Evolutionary conservation across 2,329 filamentous ascomycete species (phyloP), one percentile per base, ranked within the genome.

Genomic region (Fusarium foetens): DNA sequence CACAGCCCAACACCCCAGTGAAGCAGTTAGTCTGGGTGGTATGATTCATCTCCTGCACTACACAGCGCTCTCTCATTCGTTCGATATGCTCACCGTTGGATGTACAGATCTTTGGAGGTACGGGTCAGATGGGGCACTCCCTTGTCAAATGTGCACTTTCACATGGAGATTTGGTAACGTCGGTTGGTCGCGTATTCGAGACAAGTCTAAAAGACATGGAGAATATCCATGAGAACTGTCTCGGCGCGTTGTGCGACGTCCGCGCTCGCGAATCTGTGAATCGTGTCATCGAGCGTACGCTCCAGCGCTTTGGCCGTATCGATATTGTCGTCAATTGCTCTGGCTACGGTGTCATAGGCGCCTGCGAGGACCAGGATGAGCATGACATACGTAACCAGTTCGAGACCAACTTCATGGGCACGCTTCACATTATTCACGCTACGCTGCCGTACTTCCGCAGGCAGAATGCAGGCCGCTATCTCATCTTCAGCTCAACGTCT

Each of bases 331-430:
- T 92, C 75, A 98, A 97, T 81, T 97, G 94, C 83, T 95, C 94
- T 17, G 95, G 95, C 21, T 98, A 97, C 82, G 95, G 95, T 58
- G 94, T 99, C 59, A 97, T 98, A 75, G 95, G 94, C 33, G 92
- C 95, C 3, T 98, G 95, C 82, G 96, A 98, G 83, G 96, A 98
- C 82, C 96, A 98, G 83, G 94, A 98, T 81, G 94, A 97, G 80
- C 92, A 94, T 81, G 96, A 98, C 79, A 89, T 98, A 75, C 93
- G 94, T 65, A 95, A 97, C 78, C 96, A 98, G 81, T 98, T 98
- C 83, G 94, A 97, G 85, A 98, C 95, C 27, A 99, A 99, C 82
- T 97, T 98, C 82, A 95, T 97, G 86, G 96, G 96, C 59, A 97
- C 94, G 0, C 83, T 98, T 66, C 93, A 98, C 82, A 97, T 99